These are phyloP conservation scores for Blastocrithidia nonstop DNA, from an alignment of 208 protist genomes.

Conservation along the genomic window DNA sequence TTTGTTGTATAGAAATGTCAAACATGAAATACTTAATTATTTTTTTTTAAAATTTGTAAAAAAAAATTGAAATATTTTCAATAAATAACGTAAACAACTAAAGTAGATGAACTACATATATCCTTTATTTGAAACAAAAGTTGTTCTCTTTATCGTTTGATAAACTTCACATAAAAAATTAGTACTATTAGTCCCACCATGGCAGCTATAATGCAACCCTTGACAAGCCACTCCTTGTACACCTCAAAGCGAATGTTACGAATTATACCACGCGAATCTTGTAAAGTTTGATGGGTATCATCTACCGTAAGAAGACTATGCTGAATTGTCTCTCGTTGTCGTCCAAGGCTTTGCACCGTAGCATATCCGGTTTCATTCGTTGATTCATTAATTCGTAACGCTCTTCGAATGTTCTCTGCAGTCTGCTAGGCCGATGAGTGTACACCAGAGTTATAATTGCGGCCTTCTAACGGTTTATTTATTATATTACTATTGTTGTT, in stretches of 20 bases:
- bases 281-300: constrained; percentile 24
- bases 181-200: constrained; percentile 33
- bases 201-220: constrained; percentile 26
- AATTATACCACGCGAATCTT: constrained; percentile 34
- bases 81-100: too few species aligned
- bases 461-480: too few species aligned
- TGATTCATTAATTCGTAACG: constrained; percentile 30
- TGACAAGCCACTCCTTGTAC: constrained; percentile 64
- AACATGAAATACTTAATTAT: too few species aligned
- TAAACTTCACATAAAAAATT: constrained; percentile 54
- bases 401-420: constrained; percentile 42
- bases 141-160: constrained; percentile 17
- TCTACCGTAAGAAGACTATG: constrained; percentile 32
- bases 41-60: too few species aligned
- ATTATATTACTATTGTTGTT: too few species aligned
- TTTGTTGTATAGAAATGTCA: too few species aligned
- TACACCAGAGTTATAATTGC: too few species aligned
- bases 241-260: constrained; percentile 47
- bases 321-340: constrained; percentile 53
- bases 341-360: constrained; percentile 43
- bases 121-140: too few species aligned
- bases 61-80: too few species aligned
- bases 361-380: constrained; percentile 54
- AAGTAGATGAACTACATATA: too few species aligned
- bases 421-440: constrained; percentile 16